These are phyloP conservation scores for Colletotrichum orchidophilum DNA, from an alignment of 2,329 filamentous ascomycete species.

Conservation along the genomic window DNA sequence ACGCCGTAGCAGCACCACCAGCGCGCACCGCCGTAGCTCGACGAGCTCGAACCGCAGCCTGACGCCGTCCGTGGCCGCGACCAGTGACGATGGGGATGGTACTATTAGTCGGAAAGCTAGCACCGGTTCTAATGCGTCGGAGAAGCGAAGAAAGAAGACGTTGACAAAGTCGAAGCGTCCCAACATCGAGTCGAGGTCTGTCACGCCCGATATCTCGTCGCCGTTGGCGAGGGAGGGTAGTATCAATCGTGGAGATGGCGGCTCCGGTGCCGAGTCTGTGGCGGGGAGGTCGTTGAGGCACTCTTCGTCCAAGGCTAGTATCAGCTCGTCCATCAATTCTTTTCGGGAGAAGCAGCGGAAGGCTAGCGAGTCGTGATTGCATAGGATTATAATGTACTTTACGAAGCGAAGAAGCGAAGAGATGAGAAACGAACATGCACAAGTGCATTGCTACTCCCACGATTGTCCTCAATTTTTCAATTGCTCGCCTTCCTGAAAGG, in stretches of 20 bases:
- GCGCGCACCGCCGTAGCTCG: conserved; percentile 62
- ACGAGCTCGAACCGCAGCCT: conserved; percentile 60
- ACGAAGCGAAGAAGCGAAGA: conserved; percentile 25
- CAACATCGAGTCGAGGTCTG: conserved; percentile 58
- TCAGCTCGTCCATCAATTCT: conserved; percentile 24
- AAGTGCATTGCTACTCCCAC: not conserved
- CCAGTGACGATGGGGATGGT: conserved; percentile 46
- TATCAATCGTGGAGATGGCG: conserved; percentile 36
- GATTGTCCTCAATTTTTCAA: too few relatives aligned
- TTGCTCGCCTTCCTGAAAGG: too few relatives aligned
- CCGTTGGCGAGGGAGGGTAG: conserved; percentile 61
- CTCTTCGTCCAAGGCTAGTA: conserved; percentile 28
- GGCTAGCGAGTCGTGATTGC: conserved; percentile 16
- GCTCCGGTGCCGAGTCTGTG: conserved; percentile 16
- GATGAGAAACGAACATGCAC: conserved; percentile 23
- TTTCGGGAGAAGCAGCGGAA: conserved; percentile 27
- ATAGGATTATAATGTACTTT: conserved; percentile 12
- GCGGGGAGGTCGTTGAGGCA: conserved; percentile 26
- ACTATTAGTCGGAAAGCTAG: conserved; percentile 54
- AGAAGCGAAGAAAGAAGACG: conserved; percentile 61
- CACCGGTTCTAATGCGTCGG: conserved; percentile 56
- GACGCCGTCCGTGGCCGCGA: conserved; percentile 55
- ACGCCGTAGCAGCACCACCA: conserved; percentile 52
- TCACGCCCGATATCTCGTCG: conserved; percentile 64
- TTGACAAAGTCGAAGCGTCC: conserved; percentile 54